A percentile compares a stretch with the other conserved stretches of the same genome.
These are phyloP conservation scores for Lonicera japonica DNA, from an alignment of 129 eudicot genomes.

Conservation along the genomic window DNA sequence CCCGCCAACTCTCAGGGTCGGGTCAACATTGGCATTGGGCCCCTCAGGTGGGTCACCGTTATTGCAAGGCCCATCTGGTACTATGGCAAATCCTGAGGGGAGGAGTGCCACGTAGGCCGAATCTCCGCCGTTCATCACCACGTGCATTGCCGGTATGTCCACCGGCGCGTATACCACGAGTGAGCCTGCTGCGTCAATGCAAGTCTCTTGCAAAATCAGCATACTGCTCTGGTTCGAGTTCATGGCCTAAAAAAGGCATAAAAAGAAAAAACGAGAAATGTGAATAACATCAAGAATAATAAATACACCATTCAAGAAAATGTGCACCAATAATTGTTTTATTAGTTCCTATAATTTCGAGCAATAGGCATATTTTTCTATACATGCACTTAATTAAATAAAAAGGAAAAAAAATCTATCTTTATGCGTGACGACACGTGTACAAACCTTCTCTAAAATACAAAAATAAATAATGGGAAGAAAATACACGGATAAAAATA, in stretches of 20 bases:
- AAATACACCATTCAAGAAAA: too few species aligned
- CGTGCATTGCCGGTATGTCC: conserved; percentile 96
- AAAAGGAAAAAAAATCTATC: too few species aligned
- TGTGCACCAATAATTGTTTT: too few species aligned
- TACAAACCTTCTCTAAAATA: too few species aligned
- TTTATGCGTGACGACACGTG: too few species aligned
- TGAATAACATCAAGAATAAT: too few species aligned
- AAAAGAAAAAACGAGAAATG: too few species aligned
- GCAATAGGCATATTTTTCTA: too few species aligned
- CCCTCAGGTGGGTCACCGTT: conserved; percentile 10
- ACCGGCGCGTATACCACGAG: conserved; percentile 96
- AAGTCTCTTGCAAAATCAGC: conserved; percentile 89
- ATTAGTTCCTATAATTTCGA: too few species aligned
- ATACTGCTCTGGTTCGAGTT: conserved; percentile 83
- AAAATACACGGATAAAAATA: too few species aligned
- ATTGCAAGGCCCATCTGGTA: conserved; percentile 58
- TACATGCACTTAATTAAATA: too few species aligned
- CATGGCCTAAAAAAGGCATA: conserved; percentile 37
- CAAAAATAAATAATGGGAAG: too few species aligned
- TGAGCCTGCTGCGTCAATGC: conserved; percentile 87
- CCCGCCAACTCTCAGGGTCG: conserved; percentile 41
- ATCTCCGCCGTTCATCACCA: conserved; percentile 97
- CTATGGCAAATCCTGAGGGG: conserved; percentile 88
- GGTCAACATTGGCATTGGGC: conserved; percentile 15
- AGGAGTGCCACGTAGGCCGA: conserved; percentile 89